A percentile compares a stretch with the other conserved stretches of the same genome.
Evolutionary conservation across 2,329 filamentous ascomycete species (phyloP).

Genomic region (Aspergillus ruber): DNA sequence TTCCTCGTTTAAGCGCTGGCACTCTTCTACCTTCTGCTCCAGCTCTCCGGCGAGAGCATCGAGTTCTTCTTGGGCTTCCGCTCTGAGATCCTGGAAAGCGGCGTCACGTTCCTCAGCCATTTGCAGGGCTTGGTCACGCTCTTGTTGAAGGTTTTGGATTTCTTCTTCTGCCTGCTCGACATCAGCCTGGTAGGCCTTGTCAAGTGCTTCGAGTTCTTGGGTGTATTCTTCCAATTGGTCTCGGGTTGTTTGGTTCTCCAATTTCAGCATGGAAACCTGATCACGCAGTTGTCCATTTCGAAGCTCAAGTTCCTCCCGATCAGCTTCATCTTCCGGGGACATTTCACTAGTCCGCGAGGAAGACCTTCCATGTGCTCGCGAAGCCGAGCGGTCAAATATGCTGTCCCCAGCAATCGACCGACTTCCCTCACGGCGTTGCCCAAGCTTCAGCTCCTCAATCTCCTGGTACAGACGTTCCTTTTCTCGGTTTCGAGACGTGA

Average conservation of each 20-base stretch:
- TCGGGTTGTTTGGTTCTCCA: conserved; percentile 84
- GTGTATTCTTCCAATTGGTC: conserved; percentile 73
- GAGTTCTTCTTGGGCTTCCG: conserved; percentile 55
- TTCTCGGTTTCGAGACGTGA: conserved; percentile 90
- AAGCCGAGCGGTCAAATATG: conserved; percentile 89
- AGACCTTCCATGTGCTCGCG: conserved; percentile 68
- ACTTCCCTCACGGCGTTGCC: conserved; percentile 62
- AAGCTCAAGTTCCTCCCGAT: conserved; percentile 79
- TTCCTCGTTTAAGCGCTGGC: conserved; percentile 63
- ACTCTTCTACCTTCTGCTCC: conserved; percentile 65
- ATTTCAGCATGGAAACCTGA: conserved; percentile 74
- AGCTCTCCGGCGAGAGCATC: conserved; percentile 57
- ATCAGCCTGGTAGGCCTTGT: conserved; percentile 70
- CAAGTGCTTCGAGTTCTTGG: conserved; percentile 69
- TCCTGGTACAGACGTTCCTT: conserved; percentile 93
- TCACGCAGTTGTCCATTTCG: conserved; percentile 79
- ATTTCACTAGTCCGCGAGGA: conserved; percentile 66
- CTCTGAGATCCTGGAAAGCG: conserved; percentile 45
- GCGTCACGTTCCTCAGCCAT: conserved; percentile 61
- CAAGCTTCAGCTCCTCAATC: conserved; percentile 92
- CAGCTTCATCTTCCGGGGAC: conserved; percentile 64
- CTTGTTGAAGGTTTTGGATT: conserved; percentile 67
- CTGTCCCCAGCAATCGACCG: conserved; percentile 69
- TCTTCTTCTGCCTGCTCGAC: conserved; percentile 74
- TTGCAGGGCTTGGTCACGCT: conserved; percentile 78